These are phyloP conservation scores for Kluyveromyces nonfermentans DNA, from an alignment of 805 yeast species.

Conservation along the genomic window DNA sequence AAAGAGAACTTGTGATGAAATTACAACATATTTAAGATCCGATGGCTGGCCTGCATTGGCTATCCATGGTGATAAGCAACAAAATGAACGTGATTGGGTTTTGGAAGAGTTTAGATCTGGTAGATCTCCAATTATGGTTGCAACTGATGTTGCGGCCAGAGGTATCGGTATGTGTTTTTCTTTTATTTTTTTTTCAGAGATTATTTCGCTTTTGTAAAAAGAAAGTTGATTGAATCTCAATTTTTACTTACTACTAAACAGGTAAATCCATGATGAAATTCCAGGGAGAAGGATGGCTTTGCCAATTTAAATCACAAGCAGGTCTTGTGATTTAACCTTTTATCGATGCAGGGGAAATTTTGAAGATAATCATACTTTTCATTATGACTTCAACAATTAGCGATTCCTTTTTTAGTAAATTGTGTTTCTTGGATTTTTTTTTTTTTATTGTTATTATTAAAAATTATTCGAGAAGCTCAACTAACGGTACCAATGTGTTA, in stretches of 20 bases:
- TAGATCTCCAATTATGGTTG: constrained; percentile 93
- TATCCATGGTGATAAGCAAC: constrained; percentile 97
- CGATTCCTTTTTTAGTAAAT: neutral
- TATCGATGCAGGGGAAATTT: neutral
- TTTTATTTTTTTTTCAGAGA: constrained; percentile 9
- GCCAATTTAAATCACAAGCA: neutral
- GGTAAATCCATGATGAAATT: neutral
- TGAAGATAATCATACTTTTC: neutral
- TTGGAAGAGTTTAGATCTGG: constrained; percentile 86
- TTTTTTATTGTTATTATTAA: neutral
- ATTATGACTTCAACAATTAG: constrained; percentile 1
- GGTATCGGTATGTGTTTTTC: constrained; percentile 85
- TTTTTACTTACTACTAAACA: neutral
- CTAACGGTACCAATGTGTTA: neutral
- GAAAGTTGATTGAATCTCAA: neutral
- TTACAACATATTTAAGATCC: constrained; percentile 81
- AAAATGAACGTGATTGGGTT: constrained; percentile 98
- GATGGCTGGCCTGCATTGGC: constrained; percentile 99
- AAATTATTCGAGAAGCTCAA: neutral
- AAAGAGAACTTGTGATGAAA: constrained; percentile 94
- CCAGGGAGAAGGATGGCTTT: neutral
- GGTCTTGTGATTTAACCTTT: neutral
- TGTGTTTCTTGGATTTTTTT: neutral
- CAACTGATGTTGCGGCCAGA: constrained; percentile 99
- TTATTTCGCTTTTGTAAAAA: neutral